Evolutionary conservation across 352 stramenopile genomes (phyloP).

Genomic region (Pythium apleroticum): DNA sequence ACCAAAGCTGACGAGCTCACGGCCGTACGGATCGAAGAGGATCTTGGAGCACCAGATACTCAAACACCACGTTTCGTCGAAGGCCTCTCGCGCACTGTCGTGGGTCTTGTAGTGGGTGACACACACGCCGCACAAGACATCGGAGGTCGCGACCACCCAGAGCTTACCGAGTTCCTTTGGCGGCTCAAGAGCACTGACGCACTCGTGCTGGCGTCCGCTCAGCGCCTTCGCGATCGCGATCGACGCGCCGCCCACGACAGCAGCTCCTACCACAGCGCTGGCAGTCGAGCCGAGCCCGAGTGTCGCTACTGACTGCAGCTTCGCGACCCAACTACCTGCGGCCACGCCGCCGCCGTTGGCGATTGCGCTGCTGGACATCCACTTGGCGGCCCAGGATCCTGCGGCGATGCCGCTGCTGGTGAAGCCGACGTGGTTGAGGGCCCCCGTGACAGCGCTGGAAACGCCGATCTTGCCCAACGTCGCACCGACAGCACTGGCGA

Average conservation of each 20-base stretch:
- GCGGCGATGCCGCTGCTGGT: not conserved
- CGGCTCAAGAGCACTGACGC: not conserved
- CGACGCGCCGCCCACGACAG: not conserved
- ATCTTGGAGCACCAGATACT: not conserved
- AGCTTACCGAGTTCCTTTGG: not conserved
- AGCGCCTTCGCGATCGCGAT: not conserved
- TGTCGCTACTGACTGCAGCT: not conserved
- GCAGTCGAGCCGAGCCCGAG: not conserved
- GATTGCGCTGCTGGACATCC: not conserved
- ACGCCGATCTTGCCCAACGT: not conserved
- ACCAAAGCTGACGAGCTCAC: not conserved
- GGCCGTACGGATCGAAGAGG: not conserved
- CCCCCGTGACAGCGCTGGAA: not conserved
- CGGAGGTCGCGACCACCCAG: not conserved
- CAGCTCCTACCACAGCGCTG: not conserved
- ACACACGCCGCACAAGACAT: not conserved
- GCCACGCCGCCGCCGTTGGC: not conserved
- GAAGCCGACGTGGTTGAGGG: not conserved
- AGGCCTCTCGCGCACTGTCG: not conserved
- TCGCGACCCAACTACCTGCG: not conserved
- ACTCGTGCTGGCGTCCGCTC: not conserved
- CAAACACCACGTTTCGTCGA: not conserved
- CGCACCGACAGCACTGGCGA: not conserved
- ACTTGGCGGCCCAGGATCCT: not conserved
- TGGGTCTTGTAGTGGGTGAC: not conserved